Evolutionary conservation across 352 stramenopile species (phyloP).

Genomic region (Pythium myriotylum): DNA sequence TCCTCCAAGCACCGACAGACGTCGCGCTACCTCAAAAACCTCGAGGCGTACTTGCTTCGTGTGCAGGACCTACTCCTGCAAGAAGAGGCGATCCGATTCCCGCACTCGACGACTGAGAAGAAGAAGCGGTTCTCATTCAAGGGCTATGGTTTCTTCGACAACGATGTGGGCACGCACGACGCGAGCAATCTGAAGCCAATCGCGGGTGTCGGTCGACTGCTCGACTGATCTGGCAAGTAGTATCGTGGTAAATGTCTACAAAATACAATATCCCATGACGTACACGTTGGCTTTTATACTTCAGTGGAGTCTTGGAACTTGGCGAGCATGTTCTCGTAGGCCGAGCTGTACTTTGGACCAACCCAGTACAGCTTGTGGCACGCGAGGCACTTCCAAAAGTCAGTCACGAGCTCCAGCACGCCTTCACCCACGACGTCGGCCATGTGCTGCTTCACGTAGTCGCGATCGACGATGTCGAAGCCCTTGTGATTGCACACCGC

Average conservation of each 20-base stretch:
- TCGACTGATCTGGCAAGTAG: slow-evolving; percentile 12
- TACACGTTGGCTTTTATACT: neutral
- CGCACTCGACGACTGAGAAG: slow-evolving; percentile 57
- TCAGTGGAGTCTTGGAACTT: slow-evolving; percentile 36
- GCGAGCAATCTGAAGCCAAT: slow-evolving; percentile 28
- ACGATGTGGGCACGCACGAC: slow-evolving; percentile 17
- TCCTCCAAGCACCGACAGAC: slow-evolving; percentile 84
- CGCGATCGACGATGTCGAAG: slow-evolving; percentile 52
- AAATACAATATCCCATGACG: neutral
- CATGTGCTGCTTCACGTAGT: slow-evolving; percentile 55
- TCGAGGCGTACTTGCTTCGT: slow-evolving; percentile 78
- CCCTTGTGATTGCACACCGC: slow-evolving; percentile 69
- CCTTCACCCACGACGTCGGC: slow-evolving; percentile 54
- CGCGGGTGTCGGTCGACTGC: slow-evolving; percentile 21
- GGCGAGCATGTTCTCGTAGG: slow-evolving; percentile 57
- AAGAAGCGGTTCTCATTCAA: slow-evolving; percentile 55
- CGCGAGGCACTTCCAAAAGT: slow-evolving; percentile 68
- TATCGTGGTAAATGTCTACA: no score
- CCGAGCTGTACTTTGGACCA: slow-evolving; percentile 74
- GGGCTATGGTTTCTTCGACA: slow-evolving; percentile 84
- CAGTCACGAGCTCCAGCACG: slow-evolving; percentile 58
- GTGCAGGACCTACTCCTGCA: slow-evolving; percentile 79
- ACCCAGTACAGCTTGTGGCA: slow-evolving; percentile 82
- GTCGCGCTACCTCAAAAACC: slow-evolving; percentile 81
- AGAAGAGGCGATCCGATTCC: slow-evolving; percentile 79